phyloP scores from a whole-genome alignment of 176 grass and related monocot species.

The Carex littledalei region DNA sequence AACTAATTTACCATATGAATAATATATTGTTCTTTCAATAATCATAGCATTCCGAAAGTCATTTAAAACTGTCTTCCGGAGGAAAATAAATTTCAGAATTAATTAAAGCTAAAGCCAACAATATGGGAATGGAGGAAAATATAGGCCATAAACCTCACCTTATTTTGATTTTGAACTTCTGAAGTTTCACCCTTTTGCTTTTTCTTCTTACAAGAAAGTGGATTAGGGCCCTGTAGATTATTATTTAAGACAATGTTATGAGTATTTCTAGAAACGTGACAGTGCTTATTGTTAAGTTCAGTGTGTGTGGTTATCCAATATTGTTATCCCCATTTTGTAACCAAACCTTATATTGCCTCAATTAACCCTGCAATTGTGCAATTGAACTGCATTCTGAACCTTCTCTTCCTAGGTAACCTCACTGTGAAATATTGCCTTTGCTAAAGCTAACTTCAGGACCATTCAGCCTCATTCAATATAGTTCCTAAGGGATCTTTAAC shows the following conservation, averaged over 20 bases:
- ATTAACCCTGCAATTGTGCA: neutral
- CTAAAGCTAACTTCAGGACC: neutral
- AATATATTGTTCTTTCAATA: neutral
- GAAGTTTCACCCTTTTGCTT: slow-evolving; percentile 40
- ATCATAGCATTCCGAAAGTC: neutral
- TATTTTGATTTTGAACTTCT: slow-evolving; percentile 42
- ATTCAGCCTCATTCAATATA: neutral
- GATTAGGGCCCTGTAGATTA: slow-evolving; percentile 76
- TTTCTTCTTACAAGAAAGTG: slow-evolving; percentile 97
- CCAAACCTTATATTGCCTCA: neutral
- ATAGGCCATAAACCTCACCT: slow-evolving; percentile 1
- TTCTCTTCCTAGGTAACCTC: neutral
- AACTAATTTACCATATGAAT: neutral
- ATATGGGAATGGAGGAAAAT: neutral
- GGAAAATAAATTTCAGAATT: neutral
- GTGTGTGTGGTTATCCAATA: neutral
- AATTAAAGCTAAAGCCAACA: neutral
- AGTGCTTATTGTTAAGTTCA: neutral
- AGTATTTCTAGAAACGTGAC: neutral
- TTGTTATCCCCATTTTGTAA: neutral
- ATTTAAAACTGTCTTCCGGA: neutral
- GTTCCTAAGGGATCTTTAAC: neutral
- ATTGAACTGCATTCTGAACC: neutral
- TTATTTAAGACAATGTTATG: neutral
- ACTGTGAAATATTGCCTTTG: neutral